Evolutionary conservation across 2,329 filamentous ascomycete genomes (phyloP).

Genomic region (Laburnicola sp.): DNA sequence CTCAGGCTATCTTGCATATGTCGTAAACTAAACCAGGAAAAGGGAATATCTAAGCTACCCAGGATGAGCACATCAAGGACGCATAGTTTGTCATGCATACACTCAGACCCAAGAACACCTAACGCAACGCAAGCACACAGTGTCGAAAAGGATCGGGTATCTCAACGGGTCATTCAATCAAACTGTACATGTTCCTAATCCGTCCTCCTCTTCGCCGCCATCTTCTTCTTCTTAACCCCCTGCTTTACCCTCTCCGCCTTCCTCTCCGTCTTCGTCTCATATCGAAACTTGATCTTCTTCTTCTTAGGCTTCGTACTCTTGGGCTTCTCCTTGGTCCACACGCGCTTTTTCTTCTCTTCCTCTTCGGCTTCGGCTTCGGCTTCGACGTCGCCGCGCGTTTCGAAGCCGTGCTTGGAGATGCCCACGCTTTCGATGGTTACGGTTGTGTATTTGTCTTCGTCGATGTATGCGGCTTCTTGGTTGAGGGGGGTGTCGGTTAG

Average conservation of each 20-base stretch:
- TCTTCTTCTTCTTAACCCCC: conserved; percentile 69
- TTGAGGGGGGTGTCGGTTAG: conserved; percentile 61
- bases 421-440: conserved; percentile 91
- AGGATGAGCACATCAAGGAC: no score
- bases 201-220: conserved; percentile 61
- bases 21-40: no score
- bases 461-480: conserved; percentile 90
- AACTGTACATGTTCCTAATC: conserved; percentile 15
- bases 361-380: conserved; percentile 29
- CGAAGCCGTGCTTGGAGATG: conserved; percentile 72
- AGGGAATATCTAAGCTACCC: no score
- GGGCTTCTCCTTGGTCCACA: conserved; percentile 55
- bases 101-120: no score
- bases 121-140: background rate
- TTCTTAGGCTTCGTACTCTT: conserved; percentile 61
- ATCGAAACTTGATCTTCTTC: conserved; percentile 90
- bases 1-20: no score
- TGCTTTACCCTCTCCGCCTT: conserved; percentile 64
- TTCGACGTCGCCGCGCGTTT: conserved; percentile 50
- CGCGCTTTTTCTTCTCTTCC: conserved; percentile 37
- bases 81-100: no score
- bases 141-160: background rate
- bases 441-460: conserved; percentile 93
- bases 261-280: conserved; percentile 85
- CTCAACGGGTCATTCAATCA: no score